phyloP scores from a whole-genome alignment of 2,329 filamentous ascomycete species.

The Fusarium secorum region DNA sequence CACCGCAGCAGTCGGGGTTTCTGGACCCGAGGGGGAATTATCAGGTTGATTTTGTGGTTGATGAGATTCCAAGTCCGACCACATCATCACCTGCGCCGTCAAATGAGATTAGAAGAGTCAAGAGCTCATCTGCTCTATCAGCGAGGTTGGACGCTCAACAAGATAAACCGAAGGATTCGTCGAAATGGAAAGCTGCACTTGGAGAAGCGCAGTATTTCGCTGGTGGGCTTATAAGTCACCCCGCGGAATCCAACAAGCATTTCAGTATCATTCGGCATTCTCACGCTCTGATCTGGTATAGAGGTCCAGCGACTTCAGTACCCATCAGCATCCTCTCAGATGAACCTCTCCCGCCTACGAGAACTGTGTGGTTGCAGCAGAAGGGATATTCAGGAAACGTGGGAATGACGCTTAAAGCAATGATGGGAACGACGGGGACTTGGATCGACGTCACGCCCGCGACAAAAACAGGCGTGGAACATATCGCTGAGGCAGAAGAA shows the following conservation, averaged over 20 bases:
- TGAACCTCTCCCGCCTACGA: conserved; percentile 60
- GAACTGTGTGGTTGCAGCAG: conserved; percentile 72
- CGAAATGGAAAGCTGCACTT: conserved; percentile 57
- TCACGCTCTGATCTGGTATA: conserved; percentile 69
- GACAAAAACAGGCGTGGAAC: conserved; percentile 53
- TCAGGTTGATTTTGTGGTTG: conserved; percentile 39
- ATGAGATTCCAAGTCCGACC: conserved; percentile 26
- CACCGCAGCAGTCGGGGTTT: conserved; percentile 34
- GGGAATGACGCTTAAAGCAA: conserved; percentile 71
- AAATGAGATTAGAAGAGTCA: conserved; percentile 43
- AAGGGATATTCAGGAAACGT: conserved; percentile 74
- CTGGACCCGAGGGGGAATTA: conserved; percentile 25
- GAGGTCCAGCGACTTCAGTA: conserved; percentile 69
- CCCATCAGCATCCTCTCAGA: conserved; percentile 71
- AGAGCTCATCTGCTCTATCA: conserved; percentile 46
- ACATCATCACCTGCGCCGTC: conserved; percentile 5
- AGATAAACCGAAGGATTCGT: conserved; percentile 32
- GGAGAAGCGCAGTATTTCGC: conserved; percentile 71
- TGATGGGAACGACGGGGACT: conserved; percentile 64
- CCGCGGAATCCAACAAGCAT: conserved; percentile 70
- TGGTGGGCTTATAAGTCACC: conserved; percentile 69
- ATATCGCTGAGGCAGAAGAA: conserved; percentile 66
- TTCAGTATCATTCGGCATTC: conserved; percentile 74
- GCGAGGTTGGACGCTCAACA: conserved; percentile 5
- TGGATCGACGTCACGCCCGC: conserved; percentile 76